Percentiles rank a stretch among this genome's conserved stretches.
These are phyloP conservation scores for Leccinum longicurvipes DNA, from an alignment of 768 basidiomycete genomes.

Conservation along the genomic window DNA sequence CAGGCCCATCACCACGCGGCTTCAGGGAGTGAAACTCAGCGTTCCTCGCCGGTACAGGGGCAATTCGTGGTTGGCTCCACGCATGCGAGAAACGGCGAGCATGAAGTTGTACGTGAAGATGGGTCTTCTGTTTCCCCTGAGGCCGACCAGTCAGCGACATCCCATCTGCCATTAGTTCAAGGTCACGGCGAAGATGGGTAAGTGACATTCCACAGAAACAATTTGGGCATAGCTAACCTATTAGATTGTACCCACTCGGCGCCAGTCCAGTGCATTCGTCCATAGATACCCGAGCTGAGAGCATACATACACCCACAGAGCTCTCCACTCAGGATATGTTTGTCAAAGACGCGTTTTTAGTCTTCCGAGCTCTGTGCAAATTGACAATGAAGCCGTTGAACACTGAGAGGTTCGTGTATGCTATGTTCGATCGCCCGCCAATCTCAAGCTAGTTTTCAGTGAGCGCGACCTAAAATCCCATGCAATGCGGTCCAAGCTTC, in stretches of 20 bases:
- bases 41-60: slow-evolving; percentile 8
- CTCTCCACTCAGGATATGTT: slow-evolving; percentile 84
- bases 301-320: slow-evolving; percentile 34
- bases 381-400: slow-evolving; percentile 97
- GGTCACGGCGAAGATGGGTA: slow-evolving; percentile 19
- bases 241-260: slow-evolving; percentile 13
- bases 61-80: neutral
- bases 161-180: neutral
- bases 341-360: slow-evolving; percentile 96
- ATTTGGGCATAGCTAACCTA: slow-evolving; percentile 1
- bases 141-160: neutral
- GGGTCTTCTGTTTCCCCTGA: neutral
- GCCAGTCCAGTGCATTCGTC: slow-evolving; percentile 24
- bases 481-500: slow-evolving; percentile 93
- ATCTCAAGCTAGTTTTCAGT: slow-evolving; percentile 39
- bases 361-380: slow-evolving; percentile 95
- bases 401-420: slow-evolving; percentile 71
- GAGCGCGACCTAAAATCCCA: slow-evolving; percentile 96
- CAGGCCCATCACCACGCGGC: slow-evolving; percentile 3
- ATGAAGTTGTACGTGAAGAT: slow-evolving; percentile 1
- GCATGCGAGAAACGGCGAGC: neutral
- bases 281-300: slow-evolving; percentile 17
- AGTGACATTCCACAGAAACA: slow-evolving; percentile 4
- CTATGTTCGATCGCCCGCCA: neutral
- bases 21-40: slow-evolving; percentile 9